Evolutionary conservation across 352 stramenopile species (phyloP).

Genomic region (Pythium chondricola): DNA sequence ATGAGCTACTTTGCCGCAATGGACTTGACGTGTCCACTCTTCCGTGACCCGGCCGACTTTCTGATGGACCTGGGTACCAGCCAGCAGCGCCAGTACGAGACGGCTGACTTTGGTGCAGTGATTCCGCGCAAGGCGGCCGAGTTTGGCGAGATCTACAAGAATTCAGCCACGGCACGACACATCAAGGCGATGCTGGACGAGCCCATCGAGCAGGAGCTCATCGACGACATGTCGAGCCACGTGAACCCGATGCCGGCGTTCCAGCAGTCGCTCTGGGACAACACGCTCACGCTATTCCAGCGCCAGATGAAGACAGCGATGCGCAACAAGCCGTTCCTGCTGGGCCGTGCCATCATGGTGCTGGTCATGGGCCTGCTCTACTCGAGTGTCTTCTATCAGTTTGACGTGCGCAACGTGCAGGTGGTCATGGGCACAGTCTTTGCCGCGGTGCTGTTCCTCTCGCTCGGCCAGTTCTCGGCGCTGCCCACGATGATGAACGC

Average conservation of each 20-base stretch:
- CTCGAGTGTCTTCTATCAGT: constrained; percentile 20
- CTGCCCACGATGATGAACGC: constrained; percentile 52
- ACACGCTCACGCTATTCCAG: constrained; percentile 10
- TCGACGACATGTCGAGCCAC: constrained; percentile 7
- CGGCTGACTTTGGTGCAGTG: not conserved
- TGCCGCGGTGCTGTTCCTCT: constrained; percentile 50
- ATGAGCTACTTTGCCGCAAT: constrained; percentile 66
- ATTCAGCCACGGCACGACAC: constrained; percentile 3
- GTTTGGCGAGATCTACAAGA: constrained; percentile 11
- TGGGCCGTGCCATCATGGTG: constrained; percentile 15
- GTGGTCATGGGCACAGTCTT: constrained; percentile 57
- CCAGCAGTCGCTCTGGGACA: constrained; percentile 16
- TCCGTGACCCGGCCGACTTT: constrained; percentile 25
- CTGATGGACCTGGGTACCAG: constrained; percentile 24
- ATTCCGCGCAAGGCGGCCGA: constrained; percentile 2
- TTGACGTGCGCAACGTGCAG: constrained; percentile 15
- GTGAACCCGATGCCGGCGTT: constrained; percentile 17
- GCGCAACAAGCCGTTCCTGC: constrained; percentile 18
- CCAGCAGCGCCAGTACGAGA: constrained; percentile 24
- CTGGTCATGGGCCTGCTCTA: constrained; percentile 22
- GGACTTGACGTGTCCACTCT: constrained; percentile 29
- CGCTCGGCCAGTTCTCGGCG: constrained; percentile 41
- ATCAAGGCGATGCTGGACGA: constrained; percentile 7
- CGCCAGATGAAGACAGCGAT: constrained; percentile 42
- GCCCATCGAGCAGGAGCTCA: constrained; percentile 4